Conservation (phyloP, 371 early-diverging fungal species). For the Mucor sp. region DNA sequence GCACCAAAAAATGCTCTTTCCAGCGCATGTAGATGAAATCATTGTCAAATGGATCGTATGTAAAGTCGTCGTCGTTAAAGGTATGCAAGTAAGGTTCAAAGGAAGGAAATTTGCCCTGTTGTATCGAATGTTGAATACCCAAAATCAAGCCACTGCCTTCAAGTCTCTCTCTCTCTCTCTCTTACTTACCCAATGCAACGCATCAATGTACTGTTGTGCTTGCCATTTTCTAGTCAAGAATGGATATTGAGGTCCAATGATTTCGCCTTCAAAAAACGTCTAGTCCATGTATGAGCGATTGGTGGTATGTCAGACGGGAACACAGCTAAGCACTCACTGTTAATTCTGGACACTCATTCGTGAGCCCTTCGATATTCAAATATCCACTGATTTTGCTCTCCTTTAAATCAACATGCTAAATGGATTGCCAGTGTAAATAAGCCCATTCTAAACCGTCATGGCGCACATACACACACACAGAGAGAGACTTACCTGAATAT, state of each 20-base stretch:
- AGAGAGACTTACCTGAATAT: constrained; percentile 71
- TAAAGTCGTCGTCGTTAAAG: constrained; percentile 71
- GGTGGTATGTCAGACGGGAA: neutral
- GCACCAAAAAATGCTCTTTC: constrained; percentile 96
- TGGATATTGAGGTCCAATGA: constrained; percentile 77
- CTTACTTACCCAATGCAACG: constrained; percentile 76
- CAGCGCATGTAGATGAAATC: constrained; percentile 94
- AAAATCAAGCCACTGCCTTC: neutral
- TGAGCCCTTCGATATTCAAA: constrained; percentile 79
- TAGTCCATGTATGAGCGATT: constrained; percentile 3
- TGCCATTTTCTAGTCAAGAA: constrained; percentile 90
- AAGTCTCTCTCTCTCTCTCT: neutral
- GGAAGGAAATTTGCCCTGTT: constrained; percentile 27
- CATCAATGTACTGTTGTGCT: constrained; percentile 74
- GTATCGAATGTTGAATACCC: neutral
- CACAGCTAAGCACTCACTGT: constrained; percentile 24
- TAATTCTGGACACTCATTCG: constrained; percentile 66
- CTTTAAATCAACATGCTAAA: constrained; percentile 76
- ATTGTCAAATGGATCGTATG: constrained; percentile 60
- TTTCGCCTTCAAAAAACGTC: constrained; percentile 86
- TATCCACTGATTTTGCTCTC: constrained; percentile 79
- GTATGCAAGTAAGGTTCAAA: constrained; percentile 57
- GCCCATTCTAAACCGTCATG: neutral
- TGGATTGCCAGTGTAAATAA: neutral
- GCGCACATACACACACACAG: too few species aligned